phyloP scores from a whole-genome alignment of 768 basidiomycete genomes.

The Steccherinum ochraceum region DNA sequence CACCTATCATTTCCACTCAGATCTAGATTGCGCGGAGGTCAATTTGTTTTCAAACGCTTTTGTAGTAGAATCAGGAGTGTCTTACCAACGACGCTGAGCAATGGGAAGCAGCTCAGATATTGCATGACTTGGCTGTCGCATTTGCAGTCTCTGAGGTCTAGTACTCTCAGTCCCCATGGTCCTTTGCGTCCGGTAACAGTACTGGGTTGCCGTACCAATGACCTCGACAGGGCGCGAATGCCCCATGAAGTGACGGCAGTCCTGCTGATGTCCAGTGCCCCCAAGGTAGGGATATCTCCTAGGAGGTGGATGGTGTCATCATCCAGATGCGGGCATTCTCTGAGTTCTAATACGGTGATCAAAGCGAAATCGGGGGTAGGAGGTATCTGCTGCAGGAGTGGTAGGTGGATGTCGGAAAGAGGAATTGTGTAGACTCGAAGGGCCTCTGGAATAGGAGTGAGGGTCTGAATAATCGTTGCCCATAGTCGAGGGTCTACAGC shows the following conservation, averaged over 20 bases:
- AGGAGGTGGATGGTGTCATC: slow-evolving; percentile 51
- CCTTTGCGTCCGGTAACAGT: slow-evolving; percentile 26
- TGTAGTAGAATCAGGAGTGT: no score
- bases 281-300: slow-evolving; percentile 44
- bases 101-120: slow-evolving; percentile 41
- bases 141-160: slow-evolving; percentile 49
- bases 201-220: slow-evolving; percentile 27
- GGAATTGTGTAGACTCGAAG: slow-evolving; percentile 40
- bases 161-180: slow-evolving; percentile 53
- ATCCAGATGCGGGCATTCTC: slow-evolving; percentile 46
- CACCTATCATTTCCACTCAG: slow-evolving; percentile 22
- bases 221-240: slow-evolving; percentile 44
- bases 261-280: slow-evolving; percentile 58
- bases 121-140: slow-evolving; percentile 39
- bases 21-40: no score
- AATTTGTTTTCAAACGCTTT: no score
- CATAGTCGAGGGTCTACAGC: slow-evolving; percentile 52
- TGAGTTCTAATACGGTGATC: slow-evolving; percentile 57
- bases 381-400: slow-evolving; percentile 51
- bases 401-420: slow-evolving; percentile 47
- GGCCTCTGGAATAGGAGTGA: slow-evolving; percentile 40
- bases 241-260: slow-evolving; percentile 48
- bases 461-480: slow-evolving; percentile 56
- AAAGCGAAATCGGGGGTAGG: slow-evolving; percentile 53
- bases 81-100: slow-evolving; percentile 58